Evolutionary conservation across 371 early-diverging fungal genomes (phyloP), one percentile per base, ranked within the genome.

Genomic region (Neoconidiobolus thromboides): DNA sequence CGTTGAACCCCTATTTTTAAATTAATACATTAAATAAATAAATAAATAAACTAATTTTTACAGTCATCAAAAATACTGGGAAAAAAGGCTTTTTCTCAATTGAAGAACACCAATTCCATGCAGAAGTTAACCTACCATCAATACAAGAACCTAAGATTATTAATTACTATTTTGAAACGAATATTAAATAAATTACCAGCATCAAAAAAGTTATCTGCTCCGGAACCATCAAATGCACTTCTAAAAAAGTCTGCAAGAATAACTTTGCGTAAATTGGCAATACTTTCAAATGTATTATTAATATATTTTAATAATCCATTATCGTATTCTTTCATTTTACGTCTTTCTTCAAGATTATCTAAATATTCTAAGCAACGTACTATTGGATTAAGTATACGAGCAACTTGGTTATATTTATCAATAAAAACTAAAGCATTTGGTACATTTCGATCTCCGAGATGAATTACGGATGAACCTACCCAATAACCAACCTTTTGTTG

Each of bases 331-430:
- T n/a, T 12, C 41, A 57, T 3, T 26, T 74, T 68, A 39, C 10
- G 37, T n/a, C 43, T 41, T 39, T 9, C 9, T 10, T 68, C 64
- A n/a, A 84, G 63, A 7, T 75, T 66, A 9, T 85, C 85, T 43
- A 94, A 64, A 60, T 79, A 74, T 47, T 84, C 82, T 10, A 94
- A 68, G n/a, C 82, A 81, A 0, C 74, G 73, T 42, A 81, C 77
- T 39, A 96, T 82, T 0, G 97, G 97, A 61, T 81, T 82, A 40
- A 96, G 78, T 55, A 96, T 96, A 50, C 89, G 80, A 49, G 91
- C 78, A 10, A 96, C 89, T 77, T 96, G 96, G 60, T 91, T 93
- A 72, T 96, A 96, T 80, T 90, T 89, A 78, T 91, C 96, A 64
- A 96, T 96, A 64, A 96, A 96, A 79, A 92, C 83, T 47, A 96